Conservation (phyloP, 208 protist species). For the Blastocrithidia nonstop region DNA sequence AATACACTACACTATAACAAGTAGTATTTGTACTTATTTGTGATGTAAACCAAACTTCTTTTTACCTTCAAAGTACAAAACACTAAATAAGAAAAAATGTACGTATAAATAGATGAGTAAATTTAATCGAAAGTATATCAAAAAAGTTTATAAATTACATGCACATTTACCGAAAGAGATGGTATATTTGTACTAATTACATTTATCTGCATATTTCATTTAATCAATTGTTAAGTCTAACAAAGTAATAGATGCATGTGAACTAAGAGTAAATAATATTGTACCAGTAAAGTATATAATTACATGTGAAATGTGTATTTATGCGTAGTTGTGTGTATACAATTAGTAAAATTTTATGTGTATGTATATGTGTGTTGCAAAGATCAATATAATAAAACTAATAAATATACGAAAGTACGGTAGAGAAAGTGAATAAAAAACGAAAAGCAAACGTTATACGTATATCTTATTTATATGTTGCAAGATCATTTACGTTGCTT, state of each 20-base stretch:
- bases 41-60: no score
- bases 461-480: constrained; percentile 6
- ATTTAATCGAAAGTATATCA: no score
- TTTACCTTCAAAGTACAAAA: no score
- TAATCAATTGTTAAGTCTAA: no score
- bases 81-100: no score
- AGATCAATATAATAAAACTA: neutral
- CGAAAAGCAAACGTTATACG: constrained; percentile 5
- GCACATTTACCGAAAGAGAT: neutral
- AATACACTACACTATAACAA: no score
- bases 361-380: constrained; percentile 3
- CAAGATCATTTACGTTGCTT: no score
- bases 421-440: constrained; percentile 8
- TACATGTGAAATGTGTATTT: neutral
- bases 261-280: neutral
- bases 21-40: no score
- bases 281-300: neutral
- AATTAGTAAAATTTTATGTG: no score
- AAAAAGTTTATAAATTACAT: neutral
- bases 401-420: neutral
- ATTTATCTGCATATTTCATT: no score
- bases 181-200: no score
- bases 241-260: neutral
- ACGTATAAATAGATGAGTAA: no score
- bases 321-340: constrained; percentile 1